Evolutionary conservation across 1,284 basidiomycete genomes (phyloP).

Genomic region (Apiotrichum gracile): DNA sequence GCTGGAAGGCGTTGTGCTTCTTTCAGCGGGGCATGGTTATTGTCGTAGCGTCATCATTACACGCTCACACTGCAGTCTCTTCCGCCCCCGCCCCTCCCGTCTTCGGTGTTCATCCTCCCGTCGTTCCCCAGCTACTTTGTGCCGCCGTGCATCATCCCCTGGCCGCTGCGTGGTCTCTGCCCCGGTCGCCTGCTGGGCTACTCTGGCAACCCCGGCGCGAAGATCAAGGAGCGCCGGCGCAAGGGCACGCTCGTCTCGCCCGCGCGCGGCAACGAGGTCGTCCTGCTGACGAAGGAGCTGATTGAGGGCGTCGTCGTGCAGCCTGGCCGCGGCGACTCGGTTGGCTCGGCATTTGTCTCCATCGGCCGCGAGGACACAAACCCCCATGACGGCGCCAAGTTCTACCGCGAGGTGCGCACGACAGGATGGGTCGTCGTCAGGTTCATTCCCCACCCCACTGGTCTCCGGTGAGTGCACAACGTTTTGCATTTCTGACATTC

Average conservation of each 20-base stretch:
- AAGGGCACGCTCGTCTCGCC: conserved; percentile 25
- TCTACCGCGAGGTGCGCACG: conserved; percentile 39
- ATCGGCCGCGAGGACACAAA: conserved; percentile 40
- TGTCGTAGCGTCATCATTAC: too few relatives aligned
- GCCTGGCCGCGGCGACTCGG: conserved; percentile 26
- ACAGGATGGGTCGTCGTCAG: conserved; percentile 46
- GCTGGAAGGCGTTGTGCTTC: not conserved
- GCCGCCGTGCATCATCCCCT: conserved; percentile 41
- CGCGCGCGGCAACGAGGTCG: conserved; percentile 33
- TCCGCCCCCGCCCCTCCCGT: conserved; percentile 32
- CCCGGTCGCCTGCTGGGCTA: conserved; percentile 38
- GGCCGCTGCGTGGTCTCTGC: conserved; percentile 40
- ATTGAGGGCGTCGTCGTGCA: conserved; percentile 37
- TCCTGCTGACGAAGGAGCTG: conserved; percentile 37
- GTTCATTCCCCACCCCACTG: conserved; percentile 42
- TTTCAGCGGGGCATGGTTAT: too few relatives aligned
- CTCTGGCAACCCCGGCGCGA: conserved; percentile 15
- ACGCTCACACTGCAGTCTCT: conserved; percentile 26
- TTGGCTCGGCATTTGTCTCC: conserved; percentile 38
- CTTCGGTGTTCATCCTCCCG: conserved; percentile 22
- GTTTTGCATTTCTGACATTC: not conserved
- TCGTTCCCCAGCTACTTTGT: conserved; percentile 23
- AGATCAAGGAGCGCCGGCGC: conserved; percentile 24
- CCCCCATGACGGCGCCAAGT: not conserved
- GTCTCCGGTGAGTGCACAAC: conserved; percentile 34